phyloP scores from a whole-genome alignment of 257 asterid species.

The Linaria vulgaris region DNA sequence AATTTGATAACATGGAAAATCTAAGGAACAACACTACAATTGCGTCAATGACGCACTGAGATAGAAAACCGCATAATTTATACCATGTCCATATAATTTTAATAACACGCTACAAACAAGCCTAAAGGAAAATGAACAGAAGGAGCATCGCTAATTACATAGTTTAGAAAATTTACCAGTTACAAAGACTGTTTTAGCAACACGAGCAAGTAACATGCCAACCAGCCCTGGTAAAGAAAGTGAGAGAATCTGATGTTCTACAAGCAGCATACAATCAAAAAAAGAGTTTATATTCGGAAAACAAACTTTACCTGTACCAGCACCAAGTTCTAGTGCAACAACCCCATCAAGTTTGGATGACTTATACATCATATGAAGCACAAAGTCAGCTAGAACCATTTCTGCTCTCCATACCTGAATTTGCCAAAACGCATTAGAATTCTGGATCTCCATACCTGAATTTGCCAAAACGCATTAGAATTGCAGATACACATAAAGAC shows the following conservation, averaged over 20 bases:
- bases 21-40: background rate
- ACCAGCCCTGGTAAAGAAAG: slow-evolving; percentile 66
- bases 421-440: slow-evolving; percentile 12
- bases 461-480: slow-evolving; percentile 10
- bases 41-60: background rate
- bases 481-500: slow-evolving; percentile 23
- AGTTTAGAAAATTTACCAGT: slow-evolving; percentile 52
- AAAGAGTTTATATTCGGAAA: slow-evolving; percentile 17
- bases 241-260: slow-evolving; percentile 24
- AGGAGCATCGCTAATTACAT: slow-evolving; percentile 12
- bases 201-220: slow-evolving; percentile 85
- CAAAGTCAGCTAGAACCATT: slow-evolving; percentile 80
- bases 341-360: slow-evolving; percentile 59
- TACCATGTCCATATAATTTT: background rate
- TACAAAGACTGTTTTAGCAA: slow-evolving; percentile 77
- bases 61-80: background rate
- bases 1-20: background rate
- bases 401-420: slow-evolving; percentile 92
- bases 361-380: slow-evolving; percentile 63
- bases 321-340: slow-evolving; percentile 84
- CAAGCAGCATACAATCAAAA: slow-evolving; percentile 18
- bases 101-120: background rate
- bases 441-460: slow-evolving; percentile 87
- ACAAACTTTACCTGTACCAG: slow-evolving; percentile 78
- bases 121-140: slow-evolving; percentile 1